A percentile compares a stretch with the other conserved stretches of the same genome.
phyloP scores from a whole-genome alignment of 345 rosid species.

The Cardiospermum halicacabum region DNA sequence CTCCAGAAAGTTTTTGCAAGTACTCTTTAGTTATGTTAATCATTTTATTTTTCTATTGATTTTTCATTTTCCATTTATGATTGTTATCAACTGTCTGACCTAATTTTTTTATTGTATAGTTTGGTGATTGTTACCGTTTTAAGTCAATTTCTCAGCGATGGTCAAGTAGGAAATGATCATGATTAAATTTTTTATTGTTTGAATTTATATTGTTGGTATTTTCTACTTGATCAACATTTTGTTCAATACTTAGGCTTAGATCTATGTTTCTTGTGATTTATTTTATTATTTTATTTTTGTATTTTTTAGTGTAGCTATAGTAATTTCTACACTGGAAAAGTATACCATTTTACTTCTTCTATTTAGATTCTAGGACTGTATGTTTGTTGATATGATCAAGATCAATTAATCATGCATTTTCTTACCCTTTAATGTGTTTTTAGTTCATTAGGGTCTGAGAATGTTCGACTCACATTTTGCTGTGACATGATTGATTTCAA shows the following conservation, averaged over 20 bases:
- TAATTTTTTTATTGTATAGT: neutral
- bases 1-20: slow-evolving; percentile 81
- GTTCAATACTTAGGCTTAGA: neutral
- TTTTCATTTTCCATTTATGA: neutral
- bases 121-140: neutral
- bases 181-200: neutral
- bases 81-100: neutral
- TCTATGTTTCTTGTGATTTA: neutral
- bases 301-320: neutral
- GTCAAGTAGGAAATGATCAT: neutral
- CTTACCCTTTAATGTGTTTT: neutral
- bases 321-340: neutral
- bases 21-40: slow-evolving; percentile 4
- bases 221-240: neutral
- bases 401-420: too few species aligned
- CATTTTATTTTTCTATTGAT: neutral
- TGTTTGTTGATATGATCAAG: neutral
- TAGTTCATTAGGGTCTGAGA: neutral
- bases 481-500: neutral
- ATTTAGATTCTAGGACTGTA: neutral
- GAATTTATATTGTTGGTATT: neutral
- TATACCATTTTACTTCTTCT: neutral
- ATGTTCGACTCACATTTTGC: neutral
- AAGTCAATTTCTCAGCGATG: neutral
- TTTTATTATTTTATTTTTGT: too few species aligned